Evolutionary conservation across 176 grass and related monocot species (phyloP).

Genomic region (Oryza nivara): DNA sequence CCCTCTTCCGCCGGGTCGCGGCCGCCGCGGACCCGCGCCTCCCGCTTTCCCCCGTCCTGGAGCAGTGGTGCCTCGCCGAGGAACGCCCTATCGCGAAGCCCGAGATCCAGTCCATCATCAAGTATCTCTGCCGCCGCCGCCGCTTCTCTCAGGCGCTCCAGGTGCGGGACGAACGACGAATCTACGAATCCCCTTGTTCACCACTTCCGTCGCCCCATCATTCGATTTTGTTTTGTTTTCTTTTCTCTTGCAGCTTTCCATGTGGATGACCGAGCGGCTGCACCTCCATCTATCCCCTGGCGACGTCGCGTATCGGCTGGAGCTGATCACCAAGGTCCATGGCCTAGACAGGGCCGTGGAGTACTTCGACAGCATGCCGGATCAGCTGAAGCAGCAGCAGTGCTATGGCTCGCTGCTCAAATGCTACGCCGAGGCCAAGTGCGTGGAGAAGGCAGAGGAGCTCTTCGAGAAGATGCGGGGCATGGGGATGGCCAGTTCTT

Average conservation of each 20-base stretch:
- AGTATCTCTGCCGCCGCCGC: slow-evolving; percentile 32
- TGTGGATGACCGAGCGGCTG: slow-evolving; percentile 68
- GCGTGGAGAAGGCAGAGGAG: slow-evolving; percentile 50
- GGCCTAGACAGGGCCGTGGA: slow-evolving; percentile 54
- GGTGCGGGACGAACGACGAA: slow-evolving; percentile 11
- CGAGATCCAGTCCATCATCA: slow-evolving; percentile 47
- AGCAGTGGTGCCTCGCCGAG: slow-evolving; percentile 44
- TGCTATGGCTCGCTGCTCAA: slow-evolving; percentile 61
- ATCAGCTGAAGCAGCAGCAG: slow-evolving; percentile 44
- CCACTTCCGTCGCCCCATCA: neutral
- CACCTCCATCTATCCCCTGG: slow-evolving; percentile 44
- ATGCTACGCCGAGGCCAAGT: slow-evolving; percentile 58
- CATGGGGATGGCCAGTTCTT: slow-evolving; percentile 29
- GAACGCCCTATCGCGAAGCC: slow-evolving; percentile 47
- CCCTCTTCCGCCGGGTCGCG: slow-evolving; percentile 37
- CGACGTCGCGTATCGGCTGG: slow-evolving; percentile 54
- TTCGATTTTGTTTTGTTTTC: neutral
- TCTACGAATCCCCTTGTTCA: neutral
- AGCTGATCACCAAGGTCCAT: slow-evolving; percentile 55
- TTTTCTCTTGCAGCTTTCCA: slow-evolving; percentile 54
- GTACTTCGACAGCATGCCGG: slow-evolving; percentile 52
- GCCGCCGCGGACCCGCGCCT: slow-evolving; percentile 24
- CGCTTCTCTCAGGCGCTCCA: slow-evolving; percentile 64
- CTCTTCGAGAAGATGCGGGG: slow-evolving; percentile 51
- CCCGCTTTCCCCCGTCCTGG: slow-evolving; percentile 48